phyloP scores from a whole-genome alignment of 805 yeast species.

The Nakazawaea laoshanensis region DNA sequence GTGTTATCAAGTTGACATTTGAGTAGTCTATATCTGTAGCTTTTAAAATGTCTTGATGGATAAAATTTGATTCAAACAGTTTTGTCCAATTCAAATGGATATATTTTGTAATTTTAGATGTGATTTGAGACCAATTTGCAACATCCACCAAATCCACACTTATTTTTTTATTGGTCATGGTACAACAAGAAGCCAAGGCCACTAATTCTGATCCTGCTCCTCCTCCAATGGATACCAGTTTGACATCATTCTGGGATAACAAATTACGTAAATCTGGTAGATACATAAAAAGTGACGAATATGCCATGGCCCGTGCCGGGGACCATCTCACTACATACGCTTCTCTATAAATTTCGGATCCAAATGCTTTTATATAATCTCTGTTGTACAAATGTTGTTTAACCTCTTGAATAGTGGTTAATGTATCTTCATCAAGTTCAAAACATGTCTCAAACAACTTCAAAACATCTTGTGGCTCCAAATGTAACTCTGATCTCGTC shows the following conservation, averaged over 20 bases:
- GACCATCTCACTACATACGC: conserved; percentile 86
- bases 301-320: conserved; percentile 72
- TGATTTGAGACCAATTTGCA: conserved; percentile 65
- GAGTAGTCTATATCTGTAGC: conserved; percentile 17
- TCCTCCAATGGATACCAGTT: conserved; percentile 68
- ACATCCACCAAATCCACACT: conserved; percentile 59
- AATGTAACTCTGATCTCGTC: conserved; percentile 22
- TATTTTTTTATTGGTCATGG: conserved; percentile 22
- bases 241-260: conserved; percentile 22
- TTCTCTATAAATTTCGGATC: conserved; percentile 48
- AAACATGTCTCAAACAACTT: conserved; percentile 27
- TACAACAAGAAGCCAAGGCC: conserved; percentile 46
- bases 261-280: conserved; percentile 32
- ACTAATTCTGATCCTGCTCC: conserved; percentile 85
- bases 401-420: conserved; percentile 51
- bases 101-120: conserved; percentile 32
- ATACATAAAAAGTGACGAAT: conserved; percentile 55
- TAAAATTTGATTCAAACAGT: conserved; percentile 22
- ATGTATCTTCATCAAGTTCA: conserved; percentile 24
- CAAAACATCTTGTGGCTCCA: conserved; percentile 27
- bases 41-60: conserved; percentile 26
- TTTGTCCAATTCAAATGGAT: conserved; percentile 42
- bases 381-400: conserved; percentile 64
- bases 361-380: conserved; percentile 65
- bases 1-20: conserved; percentile 46